Percentiles rank a stretch among this genome's conserved stretches.
These are phyloP conservation scores for Aureobasidium mangrovei DNA, from an alignment of 2,329 filamentous ascomycete species.

Conservation along the genomic window DNA sequence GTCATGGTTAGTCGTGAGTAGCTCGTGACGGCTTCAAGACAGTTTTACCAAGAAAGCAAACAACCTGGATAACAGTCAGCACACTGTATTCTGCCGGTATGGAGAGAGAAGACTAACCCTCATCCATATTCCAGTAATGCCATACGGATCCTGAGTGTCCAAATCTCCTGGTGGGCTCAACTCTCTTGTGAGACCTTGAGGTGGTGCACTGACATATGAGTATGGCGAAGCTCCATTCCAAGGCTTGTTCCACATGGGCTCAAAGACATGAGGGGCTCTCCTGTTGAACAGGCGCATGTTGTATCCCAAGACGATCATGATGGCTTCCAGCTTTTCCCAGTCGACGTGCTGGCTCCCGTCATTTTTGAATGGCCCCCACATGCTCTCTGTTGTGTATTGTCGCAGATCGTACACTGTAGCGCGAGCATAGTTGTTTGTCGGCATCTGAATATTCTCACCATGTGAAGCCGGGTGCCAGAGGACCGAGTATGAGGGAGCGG, in stretches of 20 bases:
- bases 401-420: conserved; percentile 66
- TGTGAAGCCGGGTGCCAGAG: neutral
- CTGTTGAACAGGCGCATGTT: conserved; percentile 47
- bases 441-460: conserved; percentile 1
- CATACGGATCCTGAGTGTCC: conserved; percentile 53
- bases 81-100: neutral
- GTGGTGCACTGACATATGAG: conserved; percentile 27
- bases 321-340: conserved; percentile 72
- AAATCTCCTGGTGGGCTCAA: conserved; percentile 13
- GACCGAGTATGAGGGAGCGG: neutral
- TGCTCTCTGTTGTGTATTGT: conserved; percentile 51
- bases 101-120: conserved; percentile 42
- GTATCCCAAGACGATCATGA: conserved; percentile 58
- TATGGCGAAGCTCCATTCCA: conserved; percentile 49
- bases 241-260: conserved; percentile 45
- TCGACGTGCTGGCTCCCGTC: conserved; percentile 57
- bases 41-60: conserved; percentile 35
- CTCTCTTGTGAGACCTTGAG: neutral
- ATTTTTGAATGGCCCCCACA: conserved; percentile 64
- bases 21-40: conserved; percentile 19
- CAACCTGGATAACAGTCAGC: conserved; percentile 19
- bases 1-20: conserved; percentile 31
- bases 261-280: conserved; percentile 38
- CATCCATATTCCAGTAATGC: conserved; percentile 62
- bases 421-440: conserved; percentile 46